A percentile compares a stretch with the other conserved stretches of the same genome.
Evolutionary conservation across 2,329 filamentous ascomycete species (phyloP).

Genomic region (Juglanconis sp.): DNA sequence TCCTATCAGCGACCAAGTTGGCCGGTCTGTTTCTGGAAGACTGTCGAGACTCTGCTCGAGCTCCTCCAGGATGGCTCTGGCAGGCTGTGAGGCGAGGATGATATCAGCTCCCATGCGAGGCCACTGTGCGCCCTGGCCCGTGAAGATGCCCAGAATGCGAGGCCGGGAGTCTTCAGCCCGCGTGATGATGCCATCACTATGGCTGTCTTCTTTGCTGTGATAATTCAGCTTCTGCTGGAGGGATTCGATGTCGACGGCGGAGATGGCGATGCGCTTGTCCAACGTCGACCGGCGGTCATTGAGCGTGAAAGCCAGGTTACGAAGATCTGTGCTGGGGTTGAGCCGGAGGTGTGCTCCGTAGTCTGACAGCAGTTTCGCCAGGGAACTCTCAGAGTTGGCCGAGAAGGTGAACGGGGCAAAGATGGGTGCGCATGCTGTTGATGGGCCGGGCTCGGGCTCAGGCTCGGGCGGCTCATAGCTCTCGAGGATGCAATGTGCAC

Average conservation of each 20-base stretch:
- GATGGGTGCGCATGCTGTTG: background rate
- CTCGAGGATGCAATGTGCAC: conserved; percentile 1
- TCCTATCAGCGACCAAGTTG: background rate
- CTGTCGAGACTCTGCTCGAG: background rate
- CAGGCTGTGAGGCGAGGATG: background rate
- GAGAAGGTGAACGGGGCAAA: conserved; percentile 27
- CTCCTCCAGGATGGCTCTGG: background rate
- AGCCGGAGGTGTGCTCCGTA: too few relatives aligned
- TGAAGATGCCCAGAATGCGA: background rate
- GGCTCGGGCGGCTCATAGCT: too few relatives aligned
- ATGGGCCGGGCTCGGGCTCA: background rate
- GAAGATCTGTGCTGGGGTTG: too few relatives aligned
- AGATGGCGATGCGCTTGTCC: too few relatives aligned
- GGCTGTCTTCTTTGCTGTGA: too few relatives aligned
- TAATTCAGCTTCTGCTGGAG: too few relatives aligned
- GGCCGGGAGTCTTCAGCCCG: too few relatives aligned
- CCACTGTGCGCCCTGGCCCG: conserved; percentile 12
- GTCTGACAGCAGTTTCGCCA: conserved; percentile 5
- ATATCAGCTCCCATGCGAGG: background rate
- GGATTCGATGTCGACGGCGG: too few relatives aligned
- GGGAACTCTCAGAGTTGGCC: conserved; percentile 28
- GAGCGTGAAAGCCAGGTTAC: too few relatives aligned
- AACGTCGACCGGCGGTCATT: too few relatives aligned
- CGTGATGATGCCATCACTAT: background rate
- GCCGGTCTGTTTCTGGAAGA: background rate